Conservation (phyloP, 2,329 filamentous ascomycete genomes). For the Cladophialophora psammophila region DNA sequence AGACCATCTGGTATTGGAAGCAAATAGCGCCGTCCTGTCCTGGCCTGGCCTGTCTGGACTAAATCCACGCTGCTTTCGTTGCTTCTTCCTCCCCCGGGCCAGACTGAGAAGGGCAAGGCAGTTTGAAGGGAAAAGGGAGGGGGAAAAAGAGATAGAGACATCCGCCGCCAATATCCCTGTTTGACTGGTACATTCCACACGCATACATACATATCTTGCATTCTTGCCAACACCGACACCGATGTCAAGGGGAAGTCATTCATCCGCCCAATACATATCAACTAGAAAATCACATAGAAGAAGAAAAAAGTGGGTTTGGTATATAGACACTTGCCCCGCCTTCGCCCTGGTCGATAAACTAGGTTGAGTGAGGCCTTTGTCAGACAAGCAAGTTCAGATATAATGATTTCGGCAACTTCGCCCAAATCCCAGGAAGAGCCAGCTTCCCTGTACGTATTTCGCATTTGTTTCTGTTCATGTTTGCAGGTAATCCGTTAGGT, state of each 20-base stretch:
- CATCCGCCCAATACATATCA: conserved; percentile 1
- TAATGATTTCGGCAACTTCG: not conserved
- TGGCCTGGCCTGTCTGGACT: too few relatives aligned
- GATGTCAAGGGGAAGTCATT: not conserved
- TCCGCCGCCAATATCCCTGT: not conserved
- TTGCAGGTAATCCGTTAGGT: not conserved
- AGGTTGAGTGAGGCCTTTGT: not conserved
- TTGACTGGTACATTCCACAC: not conserved
- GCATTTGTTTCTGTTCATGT: not conserved
- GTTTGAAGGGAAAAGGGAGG: not conserved
- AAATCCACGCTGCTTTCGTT: not conserved
- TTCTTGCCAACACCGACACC: not conserved
- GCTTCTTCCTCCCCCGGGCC: not conserved
- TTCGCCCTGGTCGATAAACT: not conserved
- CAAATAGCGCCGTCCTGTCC: too few relatives aligned
- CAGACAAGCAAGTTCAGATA: too few relatives aligned
- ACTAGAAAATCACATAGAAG: not conserved
- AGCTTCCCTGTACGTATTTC: not conserved
- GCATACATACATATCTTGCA: not conserved
- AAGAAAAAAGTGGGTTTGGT: not conserved
- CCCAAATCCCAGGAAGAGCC: not conserved
- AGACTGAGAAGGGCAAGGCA: not conserved
- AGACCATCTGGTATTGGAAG: too few relatives aligned
- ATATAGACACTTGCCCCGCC: not conserved
- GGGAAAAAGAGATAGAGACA: not conserved